Evolutionary conservation across 2,329 filamentous ascomycete species (phyloP).

Genomic region (Didymella glomerata): DNA sequence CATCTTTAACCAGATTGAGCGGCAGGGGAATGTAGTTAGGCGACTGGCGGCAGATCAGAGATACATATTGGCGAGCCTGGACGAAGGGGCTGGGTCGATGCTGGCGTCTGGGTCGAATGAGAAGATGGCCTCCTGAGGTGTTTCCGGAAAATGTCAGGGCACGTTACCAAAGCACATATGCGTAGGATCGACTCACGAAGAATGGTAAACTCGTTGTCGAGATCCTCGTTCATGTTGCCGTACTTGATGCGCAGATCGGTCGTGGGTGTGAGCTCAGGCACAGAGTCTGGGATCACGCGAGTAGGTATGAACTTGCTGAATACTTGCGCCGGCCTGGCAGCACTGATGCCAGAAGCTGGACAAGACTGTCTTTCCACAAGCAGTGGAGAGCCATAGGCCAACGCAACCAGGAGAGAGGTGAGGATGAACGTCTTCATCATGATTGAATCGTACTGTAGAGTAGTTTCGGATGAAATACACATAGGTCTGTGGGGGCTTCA

Average conservation of each 20-base stretch:
- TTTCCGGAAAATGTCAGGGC: not conserved
- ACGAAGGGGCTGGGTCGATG: not conserved
- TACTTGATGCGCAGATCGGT: constrained; percentile 13
- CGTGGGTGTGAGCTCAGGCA: constrained; percentile 10
- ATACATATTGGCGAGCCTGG: constrained; percentile 10
- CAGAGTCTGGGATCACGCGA: constrained; percentile 6
- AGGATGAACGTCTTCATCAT: not conserved
- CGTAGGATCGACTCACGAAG: not conserved
- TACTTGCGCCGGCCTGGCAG: constrained; percentile 5
- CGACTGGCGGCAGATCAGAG: constrained; percentile 13
- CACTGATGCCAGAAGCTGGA: constrained; percentile 6
- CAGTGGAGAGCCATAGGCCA: constrained; percentile 2
- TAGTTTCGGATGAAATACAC: not conserved
- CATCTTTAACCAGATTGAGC: constrained; percentile 7
- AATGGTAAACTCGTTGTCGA: constrained; percentile 9
- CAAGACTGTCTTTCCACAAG: constrained; percentile 3
- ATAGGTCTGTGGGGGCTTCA: not conserved
- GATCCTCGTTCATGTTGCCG: constrained; percentile 13
- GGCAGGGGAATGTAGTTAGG: constrained; percentile 7
- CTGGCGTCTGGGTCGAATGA: not conserved
- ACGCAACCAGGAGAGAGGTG: not conserved
- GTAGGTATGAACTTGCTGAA: not conserved
- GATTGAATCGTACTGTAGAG: too few species aligned
- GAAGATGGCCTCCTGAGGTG: not conserved
- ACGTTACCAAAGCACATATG: not conserved